Evolutionary conservation across 192 early-diverging fungal genomes (phyloP).

Genomic region (Haplosporangium gracile): DNA sequence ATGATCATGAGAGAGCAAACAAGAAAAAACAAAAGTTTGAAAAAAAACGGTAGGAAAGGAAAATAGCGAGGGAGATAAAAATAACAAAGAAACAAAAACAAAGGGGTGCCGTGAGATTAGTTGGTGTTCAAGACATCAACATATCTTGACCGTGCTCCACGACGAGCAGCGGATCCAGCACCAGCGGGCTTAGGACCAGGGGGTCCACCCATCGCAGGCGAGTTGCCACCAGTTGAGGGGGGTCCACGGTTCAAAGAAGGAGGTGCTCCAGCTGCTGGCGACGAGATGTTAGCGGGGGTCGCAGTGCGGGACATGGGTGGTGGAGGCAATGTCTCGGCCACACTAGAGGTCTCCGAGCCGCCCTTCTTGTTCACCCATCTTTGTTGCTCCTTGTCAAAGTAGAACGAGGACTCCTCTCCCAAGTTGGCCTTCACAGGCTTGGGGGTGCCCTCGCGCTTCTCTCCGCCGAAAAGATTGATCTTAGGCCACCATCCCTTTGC

Average conservation of each 20-base stretch:
- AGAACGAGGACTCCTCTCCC: constrained; percentile 86
- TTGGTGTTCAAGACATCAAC: constrained; percentile 65
- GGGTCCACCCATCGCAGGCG: constrained; percentile 31
- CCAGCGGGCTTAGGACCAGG: constrained; percentile 41
- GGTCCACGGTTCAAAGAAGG: constrained; percentile 12
- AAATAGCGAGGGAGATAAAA: background rate
- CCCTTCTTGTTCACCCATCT: constrained; percentile 89
- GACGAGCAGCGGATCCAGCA: constrained; percentile 27
- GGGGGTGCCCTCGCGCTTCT: constrained; percentile 43
- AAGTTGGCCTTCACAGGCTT: constrained; percentile 85
- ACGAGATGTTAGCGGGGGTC: constrained; percentile 5
- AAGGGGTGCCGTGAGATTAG: constrained; percentile 2
- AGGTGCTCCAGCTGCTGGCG: background rate
- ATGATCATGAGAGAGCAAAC: background rate
- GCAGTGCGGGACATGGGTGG: constrained; percentile 42
- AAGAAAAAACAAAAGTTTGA: background rate
- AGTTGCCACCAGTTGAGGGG: constrained; percentile 15
- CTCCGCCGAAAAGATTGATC: constrained; percentile 43
- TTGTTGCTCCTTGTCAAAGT: constrained; percentile 88
- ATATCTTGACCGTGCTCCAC: constrained; percentile 61
- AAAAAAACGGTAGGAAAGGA: background rate
- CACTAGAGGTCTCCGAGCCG: constrained; percentile 11
- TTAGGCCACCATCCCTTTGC: constrained; percentile 50
- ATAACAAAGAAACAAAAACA: background rate
- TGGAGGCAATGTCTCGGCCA: constrained; percentile 28